Conservation (phyloP, 164 flowering plant genomes). For the Vitis vinifera region DNA sequence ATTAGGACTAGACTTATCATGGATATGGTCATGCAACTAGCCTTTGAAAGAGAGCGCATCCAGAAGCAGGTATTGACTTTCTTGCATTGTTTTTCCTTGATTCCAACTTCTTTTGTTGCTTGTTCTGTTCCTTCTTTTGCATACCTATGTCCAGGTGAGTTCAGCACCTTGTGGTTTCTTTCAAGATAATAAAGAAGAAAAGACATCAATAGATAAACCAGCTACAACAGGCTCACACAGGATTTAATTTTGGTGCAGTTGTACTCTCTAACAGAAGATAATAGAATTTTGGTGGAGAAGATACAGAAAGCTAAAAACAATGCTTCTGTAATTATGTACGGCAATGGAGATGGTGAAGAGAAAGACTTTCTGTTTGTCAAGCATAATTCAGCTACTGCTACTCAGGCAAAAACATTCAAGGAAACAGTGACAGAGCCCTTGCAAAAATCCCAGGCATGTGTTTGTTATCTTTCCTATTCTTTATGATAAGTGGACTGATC, state of each 20-base stretch:
- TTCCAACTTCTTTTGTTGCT: too few relatives aligned
- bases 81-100: neutral
- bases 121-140: too few relatives aligned
- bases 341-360: conserved; percentile 14
- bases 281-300: conserved; percentile 35
- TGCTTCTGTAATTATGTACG: conserved; percentile 1
- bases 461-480: neutral
- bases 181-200: too few relatives aligned
- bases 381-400: conserved; percentile 13
- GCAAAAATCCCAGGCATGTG: conserved; percentile 38
- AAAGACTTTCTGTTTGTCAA: conserved; percentile 13
- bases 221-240: neutral
- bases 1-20: conserved; percentile 53
- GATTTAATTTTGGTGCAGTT: conserved; percentile 38
- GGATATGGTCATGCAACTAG: conserved; percentile 70
- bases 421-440: conserved; percentile 20
- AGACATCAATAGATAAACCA: neutral
- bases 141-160: neutral
- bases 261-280: conserved; percentile 40
- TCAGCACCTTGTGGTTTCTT: neutral
- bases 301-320: conserved; percentile 18
- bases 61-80: conserved; percentile 62
- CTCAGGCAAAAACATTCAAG: conserved; percentile 19
- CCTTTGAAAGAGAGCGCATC: conserved; percentile 77
- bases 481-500: neutral